A percentile compares a stretch with the other conserved stretches of the same genome.
phyloP scores from a whole-genome alignment of 768 basidiomycete species.

The Tephrocybe sp. region DNA sequence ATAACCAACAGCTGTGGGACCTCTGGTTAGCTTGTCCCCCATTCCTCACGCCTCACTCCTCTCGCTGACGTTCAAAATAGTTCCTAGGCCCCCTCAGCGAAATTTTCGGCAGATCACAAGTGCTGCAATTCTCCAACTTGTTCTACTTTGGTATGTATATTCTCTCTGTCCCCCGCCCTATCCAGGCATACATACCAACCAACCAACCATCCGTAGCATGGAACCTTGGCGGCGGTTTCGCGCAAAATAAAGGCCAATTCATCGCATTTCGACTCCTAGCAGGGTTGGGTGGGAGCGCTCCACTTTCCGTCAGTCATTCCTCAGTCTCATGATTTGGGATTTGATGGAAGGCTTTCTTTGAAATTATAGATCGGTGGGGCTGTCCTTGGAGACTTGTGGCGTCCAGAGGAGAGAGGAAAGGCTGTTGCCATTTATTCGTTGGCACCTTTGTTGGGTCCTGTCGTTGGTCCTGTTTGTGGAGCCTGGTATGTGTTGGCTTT shows the following conservation, averaged over 20 bases:
- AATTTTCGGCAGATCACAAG: constrained; percentile 63
- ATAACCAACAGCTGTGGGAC: constrained; percentile 45
- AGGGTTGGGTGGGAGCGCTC: constrained; percentile 74
- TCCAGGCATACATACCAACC: neutral
- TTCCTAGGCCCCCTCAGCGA: constrained; percentile 67
- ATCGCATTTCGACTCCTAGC: constrained; percentile 70
- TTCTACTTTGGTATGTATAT: constrained; percentile 56
- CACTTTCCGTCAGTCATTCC: constrained; percentile 48
- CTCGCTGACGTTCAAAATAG: no score
- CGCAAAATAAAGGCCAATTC: constrained; percentile 54
- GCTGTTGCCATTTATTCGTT: constrained; percentile 66
- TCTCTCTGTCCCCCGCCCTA: neutral
- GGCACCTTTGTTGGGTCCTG: constrained; percentile 66
- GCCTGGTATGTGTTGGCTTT: constrained; percentile 42
- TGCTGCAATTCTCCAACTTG: constrained; percentile 64
- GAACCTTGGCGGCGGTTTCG: constrained; percentile 68
- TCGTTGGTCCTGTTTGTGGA: constrained; percentile 61
- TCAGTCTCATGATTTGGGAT: constrained; percentile 36
- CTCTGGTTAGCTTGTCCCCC: constrained; percentile 32
- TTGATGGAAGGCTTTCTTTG: constrained; percentile 24
- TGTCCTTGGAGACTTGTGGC: constrained; percentile 63
- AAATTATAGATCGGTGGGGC: constrained; percentile 56
- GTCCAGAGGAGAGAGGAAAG: constrained; percentile 59
- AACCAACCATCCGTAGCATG: constrained; percentile 46
- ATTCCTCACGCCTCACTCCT: neutral